These are phyloP conservation scores for Volutella citrinella DNA, from an alignment of 2,329 filamentous ascomycete species.

Conservation along the genomic window DNA sequence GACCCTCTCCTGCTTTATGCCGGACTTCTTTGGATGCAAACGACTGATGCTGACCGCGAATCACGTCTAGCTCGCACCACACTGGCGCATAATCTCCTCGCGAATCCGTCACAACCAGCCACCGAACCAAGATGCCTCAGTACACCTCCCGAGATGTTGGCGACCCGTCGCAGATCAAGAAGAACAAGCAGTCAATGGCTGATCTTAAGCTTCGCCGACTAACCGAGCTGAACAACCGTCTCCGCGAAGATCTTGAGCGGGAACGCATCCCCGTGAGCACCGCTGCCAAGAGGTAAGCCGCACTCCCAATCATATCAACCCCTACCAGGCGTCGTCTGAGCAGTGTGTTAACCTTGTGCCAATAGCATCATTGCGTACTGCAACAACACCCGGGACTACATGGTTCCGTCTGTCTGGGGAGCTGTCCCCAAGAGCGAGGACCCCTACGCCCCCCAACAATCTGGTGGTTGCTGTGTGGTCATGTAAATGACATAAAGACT, in stretches of 20 bases:
- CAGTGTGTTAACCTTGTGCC: no score
- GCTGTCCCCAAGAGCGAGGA: slow-evolving; percentile 92
- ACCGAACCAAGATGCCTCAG: slow-evolving; percentile 59
- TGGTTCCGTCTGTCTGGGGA: slow-evolving; percentile 97
- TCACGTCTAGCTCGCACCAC: slow-evolving; percentile 16
- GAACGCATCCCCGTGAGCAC: slow-evolving; percentile 95
- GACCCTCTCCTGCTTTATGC: no score
- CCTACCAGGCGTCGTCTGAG: no score
- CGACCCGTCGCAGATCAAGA: slow-evolving; percentile 69
- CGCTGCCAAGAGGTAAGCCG: slow-evolving; percentile 75
- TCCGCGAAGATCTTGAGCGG: slow-evolving; percentile 93
- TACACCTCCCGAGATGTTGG: slow-evolving; percentile 66
- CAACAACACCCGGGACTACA: slow-evolving; percentile 96
- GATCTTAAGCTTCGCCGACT: slow-evolving; percentile 94
- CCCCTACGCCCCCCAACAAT: slow-evolving; percentile 96
- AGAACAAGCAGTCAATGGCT: slow-evolving; percentile 99
- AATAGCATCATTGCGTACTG: slow-evolving; percentile 94
- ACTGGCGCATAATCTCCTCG: slow-evolving; percentile 12
- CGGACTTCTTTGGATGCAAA: no score
- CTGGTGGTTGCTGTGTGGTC: slow-evolving; percentile 87
- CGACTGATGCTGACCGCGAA: no score
- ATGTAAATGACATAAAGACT: no score
- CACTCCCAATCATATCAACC: no score
- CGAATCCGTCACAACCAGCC: slow-evolving; percentile 12
- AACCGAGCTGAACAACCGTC: slow-evolving; percentile 92